Conservation (phyloP, 371 early-diverging fungal genomes). For the Mortierella sp. region DNA sequence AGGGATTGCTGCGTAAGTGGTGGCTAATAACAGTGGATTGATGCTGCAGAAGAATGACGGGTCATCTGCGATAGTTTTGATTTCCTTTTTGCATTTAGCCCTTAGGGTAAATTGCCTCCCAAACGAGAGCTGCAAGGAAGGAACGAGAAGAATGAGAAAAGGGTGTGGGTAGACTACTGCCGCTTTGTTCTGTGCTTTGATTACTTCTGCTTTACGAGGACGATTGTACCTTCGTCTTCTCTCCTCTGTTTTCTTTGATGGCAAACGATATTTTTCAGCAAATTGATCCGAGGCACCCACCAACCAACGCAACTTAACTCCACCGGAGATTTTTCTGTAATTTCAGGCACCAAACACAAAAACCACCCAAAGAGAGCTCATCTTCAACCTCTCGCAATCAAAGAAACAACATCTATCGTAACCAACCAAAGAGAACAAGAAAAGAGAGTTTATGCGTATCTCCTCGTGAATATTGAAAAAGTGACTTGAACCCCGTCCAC, state of each 20-base stretch:
- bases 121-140: background rate
- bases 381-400: background rate
- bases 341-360: background rate
- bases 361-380: no score
- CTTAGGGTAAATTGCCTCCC: background rate
- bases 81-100: background rate
- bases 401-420: background rate
- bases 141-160: background rate
- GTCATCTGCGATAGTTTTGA: background rate
- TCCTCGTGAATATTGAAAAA: background rate
- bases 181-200: constrained; percentile 12
- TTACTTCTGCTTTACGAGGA: background rate
- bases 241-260: no score
- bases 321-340: constrained; percentile 12
- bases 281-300: background rate
- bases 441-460: constrained; percentile 1
- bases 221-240: background rate
- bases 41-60: background rate
- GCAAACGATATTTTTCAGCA: background rate
- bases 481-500: background rate
- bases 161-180: background rate
- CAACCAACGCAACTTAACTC: no score
- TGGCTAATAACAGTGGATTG: no score
- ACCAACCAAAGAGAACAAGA: background rate
- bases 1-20: no score